Evolutionary conservation across 2,329 filamentous ascomycete species (phyloP).

Genomic region (Tolypocladium album): DNA sequence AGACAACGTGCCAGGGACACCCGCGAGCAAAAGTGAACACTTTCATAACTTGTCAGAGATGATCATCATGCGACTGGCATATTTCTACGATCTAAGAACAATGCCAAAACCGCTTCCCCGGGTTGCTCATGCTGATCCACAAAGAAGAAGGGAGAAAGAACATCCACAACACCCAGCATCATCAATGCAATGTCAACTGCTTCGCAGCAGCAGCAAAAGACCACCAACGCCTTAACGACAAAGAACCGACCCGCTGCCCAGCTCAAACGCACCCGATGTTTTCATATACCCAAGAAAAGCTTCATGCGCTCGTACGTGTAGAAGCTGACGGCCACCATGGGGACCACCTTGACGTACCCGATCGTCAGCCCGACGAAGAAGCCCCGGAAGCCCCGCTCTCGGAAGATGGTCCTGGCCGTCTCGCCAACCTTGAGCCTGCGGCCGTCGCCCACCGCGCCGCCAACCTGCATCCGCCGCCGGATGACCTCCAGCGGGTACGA

Average conservation of each 20-base stretch:
- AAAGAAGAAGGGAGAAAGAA: neutral
- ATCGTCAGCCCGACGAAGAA: conserved; percentile 93
- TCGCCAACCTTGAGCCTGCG: conserved; percentile 67
- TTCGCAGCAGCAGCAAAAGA: neutral
- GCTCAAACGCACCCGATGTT: neutral
- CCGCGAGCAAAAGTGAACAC: too few species aligned
- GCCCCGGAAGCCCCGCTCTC: conserved; percentile 65
- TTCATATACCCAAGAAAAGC: conserved; percentile 52
- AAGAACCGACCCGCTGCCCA: neutral
- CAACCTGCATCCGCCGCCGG: conserved; percentile 88
- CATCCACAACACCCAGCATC: neutral
- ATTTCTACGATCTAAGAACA: neutral
- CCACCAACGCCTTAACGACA: conserved; percentile 6
- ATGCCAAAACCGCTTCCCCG: neutral
- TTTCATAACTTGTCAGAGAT: too few species aligned
- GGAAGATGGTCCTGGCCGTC: conserved; percentile 63
- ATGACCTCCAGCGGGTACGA: conserved; percentile 94
- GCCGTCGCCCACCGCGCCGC: conserved; percentile 86
- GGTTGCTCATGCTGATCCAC: neutral
- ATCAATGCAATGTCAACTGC: neutral
- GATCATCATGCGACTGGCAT: neutral
- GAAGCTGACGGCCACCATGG: conserved; percentile 67
- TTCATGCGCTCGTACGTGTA: conserved; percentile 57
- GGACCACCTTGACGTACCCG: conserved; percentile 88
- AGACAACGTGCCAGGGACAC: neutral